These are phyloP conservation scores for Typha latifolia DNA, from an alignment of 176 grass and related monocot species.

Conservation along the genomic window DNA sequence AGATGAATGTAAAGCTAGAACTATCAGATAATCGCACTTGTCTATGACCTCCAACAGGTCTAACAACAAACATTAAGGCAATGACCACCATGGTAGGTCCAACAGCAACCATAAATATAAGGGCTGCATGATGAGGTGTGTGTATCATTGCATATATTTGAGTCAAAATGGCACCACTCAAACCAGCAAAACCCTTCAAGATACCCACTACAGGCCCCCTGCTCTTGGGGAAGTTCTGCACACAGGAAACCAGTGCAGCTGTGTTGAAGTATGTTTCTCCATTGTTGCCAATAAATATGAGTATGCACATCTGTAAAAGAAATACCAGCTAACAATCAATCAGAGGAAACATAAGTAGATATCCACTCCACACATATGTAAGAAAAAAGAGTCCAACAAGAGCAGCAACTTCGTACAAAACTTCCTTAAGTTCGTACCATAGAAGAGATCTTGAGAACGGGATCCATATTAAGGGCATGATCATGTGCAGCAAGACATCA, in stretches of 20 bases:
- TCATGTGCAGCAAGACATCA: too few relatives aligned
- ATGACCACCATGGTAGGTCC: slow-evolving; percentile 67
- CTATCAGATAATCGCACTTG: slow-evolving; percentile 57
- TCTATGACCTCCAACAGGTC: slow-evolving; percentile 68
- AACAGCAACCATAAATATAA: slow-evolving; percentile 81
- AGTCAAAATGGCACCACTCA: slow-evolving; percentile 80
- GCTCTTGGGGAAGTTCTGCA: slow-evolving; percentile 90
- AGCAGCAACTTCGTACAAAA: too few relatives aligned
- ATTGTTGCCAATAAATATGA: slow-evolving; percentile 79
- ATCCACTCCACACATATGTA: too few relatives aligned
- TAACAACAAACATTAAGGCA: slow-evolving; percentile 75
- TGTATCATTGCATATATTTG: slow-evolving; percentile 71
- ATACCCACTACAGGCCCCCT: slow-evolving; percentile 87
- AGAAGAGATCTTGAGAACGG: too few relatives aligned
- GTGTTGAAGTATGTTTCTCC: slow-evolving; percentile 95
- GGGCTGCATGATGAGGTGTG: slow-evolving; percentile 37
- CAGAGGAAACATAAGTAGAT: too few relatives aligned
- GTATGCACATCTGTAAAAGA: slow-evolving; percentile 69
- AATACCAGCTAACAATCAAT: not conserved
- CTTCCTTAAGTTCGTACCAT: too few relatives aligned
- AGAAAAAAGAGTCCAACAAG: too few relatives aligned
- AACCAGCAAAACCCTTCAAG: slow-evolving; percentile 86
- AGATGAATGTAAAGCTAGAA: slow-evolving; percentile 70
- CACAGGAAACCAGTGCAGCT: slow-evolving; percentile 73
- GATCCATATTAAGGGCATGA: too few relatives aligned